phyloP scores from a whole-genome alignment of 441 rosid species.

The Populus hybrid region DNA sequence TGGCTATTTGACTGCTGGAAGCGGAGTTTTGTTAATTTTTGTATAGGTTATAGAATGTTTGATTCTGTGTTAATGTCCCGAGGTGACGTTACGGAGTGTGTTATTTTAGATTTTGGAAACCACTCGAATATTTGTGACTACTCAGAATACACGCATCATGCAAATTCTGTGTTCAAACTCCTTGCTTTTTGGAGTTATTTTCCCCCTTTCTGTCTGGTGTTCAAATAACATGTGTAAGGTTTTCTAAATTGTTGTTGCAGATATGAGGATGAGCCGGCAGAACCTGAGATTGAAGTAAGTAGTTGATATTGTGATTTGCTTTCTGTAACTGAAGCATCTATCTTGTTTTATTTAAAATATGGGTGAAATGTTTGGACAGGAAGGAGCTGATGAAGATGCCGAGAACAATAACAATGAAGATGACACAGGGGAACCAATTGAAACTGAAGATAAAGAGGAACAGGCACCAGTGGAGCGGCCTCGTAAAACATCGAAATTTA shows the following conservation, averaged over 20 bases:
- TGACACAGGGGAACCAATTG: slow-evolving; percentile 52
- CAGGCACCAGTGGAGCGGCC: slow-evolving; percentile 36
- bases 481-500: slow-evolving; percentile 70
- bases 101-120: neutral
- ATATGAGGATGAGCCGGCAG: slow-evolving; percentile 81
- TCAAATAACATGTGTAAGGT: neutral
- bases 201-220: neutral
- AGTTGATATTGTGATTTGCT: neutral
- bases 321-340: neutral
- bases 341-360: neutral
- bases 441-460: slow-evolving; percentile 60
- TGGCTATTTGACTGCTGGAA: neutral
- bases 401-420: slow-evolving; percentile 63
- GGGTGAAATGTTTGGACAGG: slow-evolving; percentile 42
- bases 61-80: neutral
- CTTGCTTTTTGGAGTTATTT: neutral
- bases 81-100: too few species aligned
- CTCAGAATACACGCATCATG: neutral
- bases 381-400: slow-evolving; percentile 64
- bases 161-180: neutral
- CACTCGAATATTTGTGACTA: neutral
- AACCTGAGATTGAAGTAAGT: slow-evolving; percentile 82
- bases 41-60: neutral
- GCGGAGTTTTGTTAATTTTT: neutral
- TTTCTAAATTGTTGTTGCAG: slow-evolving; percentile 35